Evolutionary conservation across 495 filamentous ascomycete genomes (phyloP), one percentile per base, ranked within the genome.

Genomic region (Geoglossum glabrum): DNA sequence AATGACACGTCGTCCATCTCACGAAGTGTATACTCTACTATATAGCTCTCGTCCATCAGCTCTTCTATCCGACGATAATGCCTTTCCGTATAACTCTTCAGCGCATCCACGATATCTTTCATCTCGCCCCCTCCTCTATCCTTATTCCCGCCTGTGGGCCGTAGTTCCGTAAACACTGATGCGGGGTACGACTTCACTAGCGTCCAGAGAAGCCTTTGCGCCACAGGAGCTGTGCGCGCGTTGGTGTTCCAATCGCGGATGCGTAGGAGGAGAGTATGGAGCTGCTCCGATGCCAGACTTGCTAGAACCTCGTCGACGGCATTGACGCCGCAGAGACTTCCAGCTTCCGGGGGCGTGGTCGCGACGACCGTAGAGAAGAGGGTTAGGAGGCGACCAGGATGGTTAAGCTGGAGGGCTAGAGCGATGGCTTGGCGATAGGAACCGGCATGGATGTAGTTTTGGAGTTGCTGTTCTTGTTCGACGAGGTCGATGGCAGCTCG

Each of bases 231-330:
- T n/a, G 85, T 92, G 58, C 86, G 75, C 0, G 86, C 90, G 60
- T 94, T 96, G 19, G 92, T 93, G 65, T 97, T 97, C 92, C 92
- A 97, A 70, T 97, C 90, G 28, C 93, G 73, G 49, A 96, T 65
- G 36, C 92, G 73, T 21, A 85, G 71, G 9, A 99, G 76, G 17
- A 99, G 76, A 8, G 74, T 72, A 63, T 82, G 86, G 15, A 99
- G 76, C 63, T 97, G 89, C 57, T 85, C 82, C 59, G 93, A 81
- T 13, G 79, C 82, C 0, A 99, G 76, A n/a, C 69, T 75, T 26
- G 74, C 79, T 13, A 99, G 74, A 0, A 95, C 88, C 46, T 87
- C 78, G 60, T 97, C 93, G 25, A 97, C 90, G 15, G 82, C 83
- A 28, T 74, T 74, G 49, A 87, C 67, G 25, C 90, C 93, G 1